These are phyloP conservation scores for Spathaspora boniae DNA, from an alignment of 805 yeast species.

Conservation along the genomic window DNA sequence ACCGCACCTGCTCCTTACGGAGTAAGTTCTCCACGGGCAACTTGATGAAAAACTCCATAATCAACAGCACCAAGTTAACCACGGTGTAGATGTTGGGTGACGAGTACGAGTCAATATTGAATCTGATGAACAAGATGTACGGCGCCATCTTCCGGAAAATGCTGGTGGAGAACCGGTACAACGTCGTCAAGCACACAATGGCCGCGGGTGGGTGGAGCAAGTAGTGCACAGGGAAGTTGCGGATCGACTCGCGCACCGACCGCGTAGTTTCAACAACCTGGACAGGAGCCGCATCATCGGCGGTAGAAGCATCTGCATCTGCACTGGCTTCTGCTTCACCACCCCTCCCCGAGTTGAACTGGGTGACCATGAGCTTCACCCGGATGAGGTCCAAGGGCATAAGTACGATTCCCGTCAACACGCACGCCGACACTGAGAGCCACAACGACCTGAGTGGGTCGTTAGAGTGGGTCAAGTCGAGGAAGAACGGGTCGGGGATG, in stretches of 20 bases:
- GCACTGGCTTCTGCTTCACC: constrained; percentile 2
- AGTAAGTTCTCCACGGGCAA: constrained; percentile 86
- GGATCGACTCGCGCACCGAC: constrained; percentile 68
- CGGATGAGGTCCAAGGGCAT: constrained; percentile 82
- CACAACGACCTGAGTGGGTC: constrained; percentile 68
- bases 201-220: constrained; percentile 55
- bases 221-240: constrained; percentile 52
- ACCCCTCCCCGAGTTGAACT: constrained; percentile 36
- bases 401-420: constrained; percentile 65
- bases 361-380: constrained; percentile 71
- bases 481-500: constrained; percentile 85
- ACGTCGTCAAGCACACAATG: constrained; percentile 44
- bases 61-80: constrained; percentile 56
- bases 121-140: constrained; percentile 51
- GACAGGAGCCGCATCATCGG: not conserved
- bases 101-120: constrained; percentile 64
- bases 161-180: constrained; percentile 59
- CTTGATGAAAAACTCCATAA: constrained; percentile 67
- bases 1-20: constrained; percentile 77
- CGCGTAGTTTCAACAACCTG: constrained; percentile 33
- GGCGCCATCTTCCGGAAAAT: constrained; percentile 67
- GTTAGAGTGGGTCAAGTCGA: constrained; percentile 76
- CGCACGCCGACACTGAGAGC: constrained; percentile 67
- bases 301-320: not conserved
- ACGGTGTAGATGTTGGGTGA: constrained; percentile 60